These are phyloP conservation scores for Fusarium sp. DNA, from an alignment of 2,329 filamentous ascomycete species.

Conservation along the genomic window DNA sequence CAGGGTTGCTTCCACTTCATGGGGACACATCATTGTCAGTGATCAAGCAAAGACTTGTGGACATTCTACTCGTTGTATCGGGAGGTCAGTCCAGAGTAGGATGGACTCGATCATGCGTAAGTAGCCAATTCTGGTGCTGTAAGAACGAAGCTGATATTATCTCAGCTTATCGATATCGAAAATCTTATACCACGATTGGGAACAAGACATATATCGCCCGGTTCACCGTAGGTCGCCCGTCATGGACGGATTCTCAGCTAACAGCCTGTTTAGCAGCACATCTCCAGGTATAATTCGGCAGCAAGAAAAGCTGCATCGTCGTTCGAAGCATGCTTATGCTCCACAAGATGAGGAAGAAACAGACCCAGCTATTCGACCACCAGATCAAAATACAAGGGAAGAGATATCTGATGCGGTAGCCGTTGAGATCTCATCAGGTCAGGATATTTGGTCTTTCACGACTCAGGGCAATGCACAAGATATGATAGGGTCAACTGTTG, in stretches of 20 bases:
- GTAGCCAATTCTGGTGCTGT: not conserved
- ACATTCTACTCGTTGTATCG: constrained; percentile 11
- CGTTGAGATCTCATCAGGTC: not conserved
- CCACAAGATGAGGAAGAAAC: constrained; percentile 30
- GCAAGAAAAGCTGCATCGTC: constrained; percentile 33
- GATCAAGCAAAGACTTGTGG: constrained; percentile 23
- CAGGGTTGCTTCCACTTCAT: constrained; percentile 3
- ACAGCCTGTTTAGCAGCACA: not conserved
- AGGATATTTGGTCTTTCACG: constrained; percentile 25
- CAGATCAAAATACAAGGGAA: not conserved
- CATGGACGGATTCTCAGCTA: rapidly evolving
- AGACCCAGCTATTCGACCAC: constrained; percentile 12
- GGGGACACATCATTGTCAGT: constrained; percentile 12
- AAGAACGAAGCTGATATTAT: not conserved
- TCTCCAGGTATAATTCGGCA: not conserved
- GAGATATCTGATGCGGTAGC: rapidly evolving
- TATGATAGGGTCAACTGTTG: not conserved
- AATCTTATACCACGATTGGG: constrained; percentile 27
- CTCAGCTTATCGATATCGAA: constrained; percentile 18
- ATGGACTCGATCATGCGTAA: constrained; percentile 27
- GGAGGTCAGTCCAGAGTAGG: not conserved
- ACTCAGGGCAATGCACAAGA: not conserved
- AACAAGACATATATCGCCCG: not conserved
- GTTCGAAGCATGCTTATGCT: constrained; percentile 36
- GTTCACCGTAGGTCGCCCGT: constrained; percentile 12